Evolutionary conservation across 441 rosid species (phyloP).

Genomic region (Eutrema salsugineum): DNA sequence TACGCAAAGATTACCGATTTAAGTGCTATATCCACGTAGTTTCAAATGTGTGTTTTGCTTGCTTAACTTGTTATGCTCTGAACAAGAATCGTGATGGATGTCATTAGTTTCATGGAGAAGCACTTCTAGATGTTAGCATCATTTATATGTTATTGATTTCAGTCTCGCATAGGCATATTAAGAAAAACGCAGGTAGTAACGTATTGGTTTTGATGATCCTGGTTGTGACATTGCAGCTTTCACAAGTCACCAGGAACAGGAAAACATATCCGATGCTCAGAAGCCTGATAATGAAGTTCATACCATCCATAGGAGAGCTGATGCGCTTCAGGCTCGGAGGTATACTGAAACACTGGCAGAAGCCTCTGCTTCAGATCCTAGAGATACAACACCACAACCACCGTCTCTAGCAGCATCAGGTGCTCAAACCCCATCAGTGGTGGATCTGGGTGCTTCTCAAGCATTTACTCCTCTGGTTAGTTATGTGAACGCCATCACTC

Average conservation of each 20-base stretch:
- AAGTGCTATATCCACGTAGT: background rate
- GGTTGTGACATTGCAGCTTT: slow-evolving; percentile 22
- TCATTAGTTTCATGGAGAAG: background rate
- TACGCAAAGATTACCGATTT: background rate
- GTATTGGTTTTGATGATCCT: slow-evolving; percentile 1
- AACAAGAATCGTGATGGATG: background rate
- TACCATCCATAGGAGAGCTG: slow-evolving; percentile 3
- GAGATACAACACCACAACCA: slow-evolving; percentile 18
- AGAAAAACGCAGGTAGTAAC: background rate
- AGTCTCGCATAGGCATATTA: background rate
- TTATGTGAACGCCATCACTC: slow-evolving; percentile 27
- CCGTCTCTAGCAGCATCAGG: slow-evolving; percentile 23
- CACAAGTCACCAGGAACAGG: slow-evolving; percentile 24
- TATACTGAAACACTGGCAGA: slow-evolving; percentile 11
- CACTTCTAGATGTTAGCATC: background rate
- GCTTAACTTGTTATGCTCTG: background rate
- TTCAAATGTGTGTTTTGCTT: background rate
- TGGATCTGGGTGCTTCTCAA: slow-evolving; percentile 29
- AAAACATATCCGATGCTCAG: background rate
- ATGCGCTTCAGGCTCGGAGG: background rate
- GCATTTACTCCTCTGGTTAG: slow-evolving; percentile 23
- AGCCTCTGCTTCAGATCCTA: slow-evolving; percentile 24
- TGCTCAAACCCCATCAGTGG: slow-evolving; percentile 34
- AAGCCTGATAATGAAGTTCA: background rate
- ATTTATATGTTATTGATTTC: background rate